Evolutionary conservation across 148 eudicot genomes (phyloP).

Genomic region (Chenopodium suecicum): DNA sequence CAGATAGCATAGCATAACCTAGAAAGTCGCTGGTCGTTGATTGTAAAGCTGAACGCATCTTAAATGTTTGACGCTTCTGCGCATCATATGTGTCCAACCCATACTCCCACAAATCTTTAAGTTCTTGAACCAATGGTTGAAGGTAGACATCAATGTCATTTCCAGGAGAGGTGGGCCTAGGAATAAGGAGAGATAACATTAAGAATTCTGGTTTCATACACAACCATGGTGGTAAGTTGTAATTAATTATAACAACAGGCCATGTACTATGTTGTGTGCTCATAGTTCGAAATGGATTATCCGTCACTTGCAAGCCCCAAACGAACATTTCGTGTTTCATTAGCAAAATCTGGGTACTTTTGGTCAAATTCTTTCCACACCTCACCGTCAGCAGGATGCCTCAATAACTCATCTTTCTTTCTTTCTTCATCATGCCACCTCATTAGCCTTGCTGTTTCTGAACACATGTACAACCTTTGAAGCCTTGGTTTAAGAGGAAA

Average conservation of each 20-base stretch:
- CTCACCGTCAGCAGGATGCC: not conserved
- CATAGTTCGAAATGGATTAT: no score
- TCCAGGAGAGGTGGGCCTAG: no score
- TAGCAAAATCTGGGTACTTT: not conserved
- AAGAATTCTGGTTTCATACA: slow-evolving; percentile 1
- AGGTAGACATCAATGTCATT: no score
- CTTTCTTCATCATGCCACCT: not conserved
- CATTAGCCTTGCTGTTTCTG: no score
- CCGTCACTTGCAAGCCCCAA: not conserved
- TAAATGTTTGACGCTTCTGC: not conserved
- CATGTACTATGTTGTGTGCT: no score
- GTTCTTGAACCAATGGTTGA: no score
- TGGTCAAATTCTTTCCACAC: not conserved
- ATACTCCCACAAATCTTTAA: not conserved
- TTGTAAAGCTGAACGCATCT: not conserved
- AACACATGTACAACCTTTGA: no score
- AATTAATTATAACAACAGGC: not conserved
- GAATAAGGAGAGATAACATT: slow-evolving; percentile 7
- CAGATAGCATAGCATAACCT: no score
- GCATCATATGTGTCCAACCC: slow-evolving; percentile 9
- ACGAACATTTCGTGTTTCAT: not conserved
- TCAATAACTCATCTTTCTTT: not conserved
- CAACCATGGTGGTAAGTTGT: slow-evolving; percentile 4
- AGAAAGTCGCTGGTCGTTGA: not conserved
- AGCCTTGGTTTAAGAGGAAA: not conserved